Base-by-base conservation (phyloP, 1,284 basidiomycete species). In the Thelephora terrestris region DNA sequence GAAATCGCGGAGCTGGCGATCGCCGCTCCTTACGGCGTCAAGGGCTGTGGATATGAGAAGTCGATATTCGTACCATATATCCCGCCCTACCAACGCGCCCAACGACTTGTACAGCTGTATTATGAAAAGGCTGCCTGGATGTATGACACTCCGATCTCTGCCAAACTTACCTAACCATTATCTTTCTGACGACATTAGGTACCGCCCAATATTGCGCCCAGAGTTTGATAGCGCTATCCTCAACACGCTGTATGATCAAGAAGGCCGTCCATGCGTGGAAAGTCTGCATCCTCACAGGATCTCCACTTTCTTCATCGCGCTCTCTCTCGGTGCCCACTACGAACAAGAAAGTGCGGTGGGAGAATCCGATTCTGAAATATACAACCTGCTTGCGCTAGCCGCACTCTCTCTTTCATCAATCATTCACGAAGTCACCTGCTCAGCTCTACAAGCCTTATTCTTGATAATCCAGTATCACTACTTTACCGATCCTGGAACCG, bases 401-500 rank as follows among this genome's bases (percentile, higher is more conserved):
- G 68, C 74, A 12, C 56, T 75, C 5, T 69, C 69, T 0, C 52
- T 75, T n/a, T 63, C 67, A 42, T 67, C 75, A 1, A 63, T 76
- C 25, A 50, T 67, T n/a, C 52, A 64, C 7, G 68, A 71, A 34
- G 70, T 68, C 17, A 73, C 70, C 9, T 68, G 62, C 39, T 67
- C 73, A 5, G 71, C 73, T 0, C 64, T 74, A 7, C 72, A 75
- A 51, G 68, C 74, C 5, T 53, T 77, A n/a, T 73, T 74, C 50
- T 56, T 75, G 51, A 63, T 73, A 50, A 58, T 69, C 14, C 62
- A 68, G 14, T 76, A 70, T 52, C 61, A 67, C n/a, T 71, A 69
- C 53, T 63, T 66, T 34, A 62, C 66, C n/a, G 69, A 71, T 53
- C 63, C 67, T n/a, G 60, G 63, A 9, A 62, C 62, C 14, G 69